Evolutionary conservation across 1,284 basidiomycete species (phyloP), one percentile per base, ranked within the genome.

Genomic region (Leccinum fuscescens): DNA sequence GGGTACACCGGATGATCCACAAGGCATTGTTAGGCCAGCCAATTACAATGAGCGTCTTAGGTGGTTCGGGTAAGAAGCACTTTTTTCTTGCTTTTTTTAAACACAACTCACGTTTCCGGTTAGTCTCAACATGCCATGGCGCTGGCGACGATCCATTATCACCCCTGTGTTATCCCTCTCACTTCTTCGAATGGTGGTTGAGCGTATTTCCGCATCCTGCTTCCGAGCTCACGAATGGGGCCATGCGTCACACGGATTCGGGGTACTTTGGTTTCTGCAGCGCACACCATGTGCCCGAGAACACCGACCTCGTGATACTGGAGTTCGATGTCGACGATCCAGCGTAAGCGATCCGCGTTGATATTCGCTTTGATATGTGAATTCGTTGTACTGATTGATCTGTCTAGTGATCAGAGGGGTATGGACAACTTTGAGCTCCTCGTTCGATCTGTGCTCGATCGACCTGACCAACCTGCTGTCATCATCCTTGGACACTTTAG

Each of bases 151-250:
- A 96, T 74, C 94, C 93, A 4, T 81, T 97, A 59, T 86, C 93
- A 0, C 82, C 92, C 0, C 80, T 78, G 65, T 96, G 95, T 75
- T 98, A 96, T 74, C 94, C 95, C 1, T 87, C 92, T 42, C 84
- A 85, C 46, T 92, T 98, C 78, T 97, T 97, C 79, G 81, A 89
- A 61, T 98, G 96, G 95, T 96, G 94, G 90, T 94, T 96, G 76
- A 84, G 82, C 56, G 84, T 97, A 15, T 98, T 98, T 77, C 95
- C 95, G 1, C 92, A 98, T 75, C 94, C 94, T 0, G 92, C 91
- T 2, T 93, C 93, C 7, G 94, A 97, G 74, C 83, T 98, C 65
- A 98, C 96, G 14, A 97, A 97, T 73, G 96, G 95, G 33, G 96
- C 95, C 2, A 89, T 94, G 79, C 84, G 93, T 24, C 84, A 86